Evolutionary conservation across 371 early-diverging fungal genomes (phyloP), one percentile per base, ranked within the genome.

Genomic region (Zancudomyces culisetae): DNA sequence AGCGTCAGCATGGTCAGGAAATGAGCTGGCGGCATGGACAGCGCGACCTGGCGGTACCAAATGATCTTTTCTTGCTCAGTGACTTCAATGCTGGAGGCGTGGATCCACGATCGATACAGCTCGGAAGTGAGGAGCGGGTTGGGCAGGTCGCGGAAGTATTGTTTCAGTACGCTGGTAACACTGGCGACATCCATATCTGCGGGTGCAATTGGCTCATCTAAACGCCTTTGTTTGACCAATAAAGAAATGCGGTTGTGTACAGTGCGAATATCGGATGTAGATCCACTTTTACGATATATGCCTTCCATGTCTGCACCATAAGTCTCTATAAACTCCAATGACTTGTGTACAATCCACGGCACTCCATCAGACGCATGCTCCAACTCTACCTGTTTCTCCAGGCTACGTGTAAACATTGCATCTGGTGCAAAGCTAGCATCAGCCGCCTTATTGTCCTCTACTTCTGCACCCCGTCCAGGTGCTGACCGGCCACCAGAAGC

Each of bases 251-350:
- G 52, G 27, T 58, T 27, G 29, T 76, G 79, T 39, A 87, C 74
- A 15, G 68, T 59, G 42, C 77, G 62, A 64, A 87, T 80, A 51
- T 90, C 88, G n/a, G 77, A 78, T 3, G 82, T 74, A 49, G 87
- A 86, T 1, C 91, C 94, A 0, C 88, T 85, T 60, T 88, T 87
- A 42, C 94, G 83, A 60, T 93, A 93, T 26, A 93, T 85, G 20
- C 94, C 94, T 66, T 90, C 92, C 54, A 76, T 73, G n/a, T 75
- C 71, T 73, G 90, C 70, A 2, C 85, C 89, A 54, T 70, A 60
- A 40, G 52, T 58, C 60, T 92, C 94, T 12, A 93, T 88, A 8
- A 80, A 83, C 18, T 63, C 63, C 27, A 90, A 75, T 49, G 88
- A 87, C 52, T 73, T 68, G 30, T 74, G 73, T 26, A 93, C 83